Percentiles rank a stretch among this genome's conserved stretches.
Evolutionary conservation across 2,329 filamentous ascomycete genomes (phyloP).

Genomic region (Pyrenophora graminea): DNA sequence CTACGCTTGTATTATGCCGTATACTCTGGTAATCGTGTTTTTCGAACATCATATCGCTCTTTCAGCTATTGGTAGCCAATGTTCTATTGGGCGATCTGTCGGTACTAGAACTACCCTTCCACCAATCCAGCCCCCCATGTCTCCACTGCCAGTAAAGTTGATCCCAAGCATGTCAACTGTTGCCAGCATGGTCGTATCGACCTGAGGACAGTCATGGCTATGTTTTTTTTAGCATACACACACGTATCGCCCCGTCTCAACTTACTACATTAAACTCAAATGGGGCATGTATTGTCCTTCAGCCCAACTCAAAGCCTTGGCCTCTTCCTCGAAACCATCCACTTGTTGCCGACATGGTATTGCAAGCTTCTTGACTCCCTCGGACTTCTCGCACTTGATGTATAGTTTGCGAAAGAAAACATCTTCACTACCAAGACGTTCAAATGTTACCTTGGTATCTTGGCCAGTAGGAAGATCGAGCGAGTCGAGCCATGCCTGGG

Average conservation of each 20-base stretch:
- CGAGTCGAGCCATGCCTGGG: constrained; percentile 46
- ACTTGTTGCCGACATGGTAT: constrained; percentile 33
- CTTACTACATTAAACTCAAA: constrained; percentile 50
- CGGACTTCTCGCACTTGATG: constrained; percentile 39
- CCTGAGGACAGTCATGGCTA: constrained; percentile 34
- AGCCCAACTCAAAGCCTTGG: constrained; percentile 36
- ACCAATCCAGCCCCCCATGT: constrained; percentile 40
- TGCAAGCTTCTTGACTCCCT: constrained; percentile 35
- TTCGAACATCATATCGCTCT: constrained; percentile 26
- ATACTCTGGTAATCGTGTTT: no score
- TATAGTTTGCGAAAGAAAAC: constrained; percentile 49
- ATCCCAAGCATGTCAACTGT: constrained; percentile 33
- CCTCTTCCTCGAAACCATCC: constrained; percentile 28
- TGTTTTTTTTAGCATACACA: neutral
- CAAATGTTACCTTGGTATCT: constrained; percentile 35
- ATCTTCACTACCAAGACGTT: constrained; percentile 39
- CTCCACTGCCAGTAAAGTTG: constrained; percentile 23
- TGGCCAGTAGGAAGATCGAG: constrained; percentile 27
- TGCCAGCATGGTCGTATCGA: constrained; percentile 27
- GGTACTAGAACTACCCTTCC: constrained; percentile 48
- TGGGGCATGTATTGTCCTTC: constrained; percentile 45
- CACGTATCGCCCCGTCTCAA: constrained; percentile 22
- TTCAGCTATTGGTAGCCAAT: constrained; percentile 46
- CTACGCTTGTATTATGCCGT: no score
- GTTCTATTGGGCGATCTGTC: constrained; percentile 43